A percentile compares a stretch with the other conserved stretches of the same genome.
Conservation (phyloP, 2,329 filamentous ascomycete genomes). For the Exophiala oligosperma region DNA sequence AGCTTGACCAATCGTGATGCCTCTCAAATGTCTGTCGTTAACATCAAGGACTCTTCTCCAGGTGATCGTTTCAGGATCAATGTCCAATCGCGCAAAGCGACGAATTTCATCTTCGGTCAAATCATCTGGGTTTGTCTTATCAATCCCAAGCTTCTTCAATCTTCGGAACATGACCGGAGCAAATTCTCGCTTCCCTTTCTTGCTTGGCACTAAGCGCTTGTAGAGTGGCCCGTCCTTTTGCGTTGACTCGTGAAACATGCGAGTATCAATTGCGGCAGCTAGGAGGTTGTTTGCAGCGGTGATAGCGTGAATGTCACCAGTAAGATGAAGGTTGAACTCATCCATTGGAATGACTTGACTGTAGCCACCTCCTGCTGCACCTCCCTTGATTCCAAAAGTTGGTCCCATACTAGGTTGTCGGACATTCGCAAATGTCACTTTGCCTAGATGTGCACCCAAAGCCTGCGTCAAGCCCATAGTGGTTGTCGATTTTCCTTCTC, state of each 20-base stretch:
- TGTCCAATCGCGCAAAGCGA: constrained; percentile 66
- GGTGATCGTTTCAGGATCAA: constrained; percentile 94
- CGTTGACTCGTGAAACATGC: constrained; percentile 96
- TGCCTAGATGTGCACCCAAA: constrained; percentile 81
- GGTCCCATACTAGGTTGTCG: constrained; percentile 95
- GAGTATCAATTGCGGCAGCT: constrained; percentile 92
- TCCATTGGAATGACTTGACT: constrained; percentile 99
- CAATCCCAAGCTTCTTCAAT: constrained; percentile 91
- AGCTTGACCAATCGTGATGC: constrained; percentile 84
- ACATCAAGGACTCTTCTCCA: constrained; percentile 96
- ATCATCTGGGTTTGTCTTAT: constrained; percentile 89
- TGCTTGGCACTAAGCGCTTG: constrained; percentile 80
- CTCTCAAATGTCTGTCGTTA: constrained; percentile 90
- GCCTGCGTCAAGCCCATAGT: constrained; percentile 95
- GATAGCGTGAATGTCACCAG: constrained; percentile 96
- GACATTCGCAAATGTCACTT: constrained; percentile 92
- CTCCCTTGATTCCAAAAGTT: constrained; percentile 98
- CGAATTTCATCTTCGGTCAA: constrained; percentile 42
- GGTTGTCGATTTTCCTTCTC: constrained; percentile 97
- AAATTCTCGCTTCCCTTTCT: constrained; percentile 87
- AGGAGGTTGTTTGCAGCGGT: constrained; percentile 96
- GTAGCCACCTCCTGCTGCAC: constrained; percentile 94
- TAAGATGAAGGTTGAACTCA: constrained; percentile 97
- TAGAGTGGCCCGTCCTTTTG: constrained; percentile 89
- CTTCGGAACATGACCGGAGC: constrained; percentile 88